Evolutionary conservation across 345 rosid species (phyloP).

Genomic region (Hypericum perforatum): DNA sequence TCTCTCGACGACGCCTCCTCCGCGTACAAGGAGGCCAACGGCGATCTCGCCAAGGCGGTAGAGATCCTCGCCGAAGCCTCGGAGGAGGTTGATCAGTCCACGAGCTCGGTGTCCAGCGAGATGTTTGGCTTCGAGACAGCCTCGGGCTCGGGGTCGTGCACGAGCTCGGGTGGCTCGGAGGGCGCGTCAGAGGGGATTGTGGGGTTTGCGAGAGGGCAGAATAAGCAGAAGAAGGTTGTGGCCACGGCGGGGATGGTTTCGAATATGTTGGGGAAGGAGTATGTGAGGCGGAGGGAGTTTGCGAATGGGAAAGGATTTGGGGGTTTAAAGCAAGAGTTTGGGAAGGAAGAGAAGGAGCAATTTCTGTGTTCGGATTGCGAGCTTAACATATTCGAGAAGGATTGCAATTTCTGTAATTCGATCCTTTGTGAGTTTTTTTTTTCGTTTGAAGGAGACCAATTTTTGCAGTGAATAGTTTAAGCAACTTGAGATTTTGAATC

Average conservation of each 20-base stretch:
- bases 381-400: constrained; percentile 66
- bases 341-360: constrained; percentile 52
- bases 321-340: constrained; percentile 20
- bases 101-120: constrained; percentile 36
- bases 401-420: no score
- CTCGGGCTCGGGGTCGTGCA: constrained; percentile 36
- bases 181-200: constrained; percentile 24
- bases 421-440: constrained; percentile 51
- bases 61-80: constrained; percentile 24
- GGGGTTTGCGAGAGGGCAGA: constrained; percentile 28
- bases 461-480: neutral
- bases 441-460: no score
- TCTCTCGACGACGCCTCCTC: constrained; percentile 42
- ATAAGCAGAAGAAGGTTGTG: constrained; percentile 49
- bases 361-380: constrained; percentile 54
- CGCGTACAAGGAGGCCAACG: constrained; percentile 35
- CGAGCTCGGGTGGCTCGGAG: constrained; percentile 4
- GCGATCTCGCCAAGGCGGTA: constrained; percentile 41
- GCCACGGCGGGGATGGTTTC: constrained; percentile 80
- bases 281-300: constrained; percentile 33
- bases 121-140: constrained; percentile 31
- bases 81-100: constrained; percentile 23
- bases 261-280: constrained; percentile 71
- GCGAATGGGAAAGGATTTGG: constrained; percentile 16
- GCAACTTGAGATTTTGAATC: neutral